Evolutionary conservation across 148 eudicot genomes (phyloP).

Genomic region (Tetragonia tetragonoides): DNA sequence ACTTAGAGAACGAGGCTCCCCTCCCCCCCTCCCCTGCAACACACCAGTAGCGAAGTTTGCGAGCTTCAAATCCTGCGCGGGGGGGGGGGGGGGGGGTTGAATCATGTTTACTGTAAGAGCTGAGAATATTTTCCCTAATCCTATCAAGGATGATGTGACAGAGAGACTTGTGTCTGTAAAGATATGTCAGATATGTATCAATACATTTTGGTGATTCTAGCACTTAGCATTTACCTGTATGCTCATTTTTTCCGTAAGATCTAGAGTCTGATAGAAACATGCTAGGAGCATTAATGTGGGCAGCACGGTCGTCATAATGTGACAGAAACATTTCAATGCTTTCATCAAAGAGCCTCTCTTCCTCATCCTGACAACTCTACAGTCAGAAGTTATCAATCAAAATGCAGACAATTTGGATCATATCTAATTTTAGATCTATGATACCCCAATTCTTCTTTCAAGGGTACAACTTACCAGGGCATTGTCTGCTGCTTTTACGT

Average conservation of each 20-base stretch:
- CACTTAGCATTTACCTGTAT: constrained; percentile 17
- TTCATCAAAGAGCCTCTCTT: constrained; percentile 13
- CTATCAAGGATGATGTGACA: background rate
- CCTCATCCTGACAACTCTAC: constrained; percentile 11
- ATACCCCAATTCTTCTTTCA: background rate
- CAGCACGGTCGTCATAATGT: constrained; percentile 17
- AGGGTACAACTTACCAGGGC: background rate
- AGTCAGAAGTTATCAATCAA: background rate
- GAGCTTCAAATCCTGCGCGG: too few species aligned
- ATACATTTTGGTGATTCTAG: background rate
- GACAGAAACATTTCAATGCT: constrained; percentile 17
- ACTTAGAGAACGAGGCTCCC: too few species aligned
- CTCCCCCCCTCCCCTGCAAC: too few species aligned
- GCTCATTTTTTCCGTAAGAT: constrained; percentile 4
- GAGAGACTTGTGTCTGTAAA: background rate
- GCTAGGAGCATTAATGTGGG: background rate
- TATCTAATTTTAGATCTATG: background rate
- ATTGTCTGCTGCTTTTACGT: background rate
- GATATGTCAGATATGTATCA: background rate
- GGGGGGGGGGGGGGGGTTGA: too few species aligned
- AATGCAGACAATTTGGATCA: background rate
- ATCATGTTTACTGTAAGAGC: background rate
- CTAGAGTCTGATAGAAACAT: background rate
- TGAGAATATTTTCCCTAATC: background rate
- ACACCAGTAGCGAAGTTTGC: too few species aligned